A percentile compares a stretch with the other conserved stretches of the same genome.
Evolutionary conservation across 1,284 basidiomycete species (phyloP).

Genomic region (Tilletiaria anomala): DNA sequence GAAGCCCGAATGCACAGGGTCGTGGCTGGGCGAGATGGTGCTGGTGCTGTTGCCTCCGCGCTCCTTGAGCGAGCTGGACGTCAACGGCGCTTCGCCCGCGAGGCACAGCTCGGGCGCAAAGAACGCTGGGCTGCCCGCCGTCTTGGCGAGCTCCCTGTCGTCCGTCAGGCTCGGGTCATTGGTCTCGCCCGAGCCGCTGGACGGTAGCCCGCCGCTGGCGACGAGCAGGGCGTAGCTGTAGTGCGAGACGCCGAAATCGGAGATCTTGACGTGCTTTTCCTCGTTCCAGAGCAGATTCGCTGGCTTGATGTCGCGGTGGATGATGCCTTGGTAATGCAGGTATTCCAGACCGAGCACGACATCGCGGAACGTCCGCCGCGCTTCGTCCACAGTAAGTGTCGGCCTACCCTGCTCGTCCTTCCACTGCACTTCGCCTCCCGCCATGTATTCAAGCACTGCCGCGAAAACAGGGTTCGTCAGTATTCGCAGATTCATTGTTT

Average conservation of each 20-base stretch:
- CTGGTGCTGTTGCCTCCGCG: too few relatives aligned
- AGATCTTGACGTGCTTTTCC: slow-evolving; percentile 79
- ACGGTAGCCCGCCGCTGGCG: slow-evolving; percentile 22
- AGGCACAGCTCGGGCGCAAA: slow-evolving; percentile 83
- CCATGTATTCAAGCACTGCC: slow-evolving; percentile 85
- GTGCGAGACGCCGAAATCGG: slow-evolving; percentile 92
- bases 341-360: slow-evolving; percentile 87
- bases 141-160: slow-evolving; percentile 74
- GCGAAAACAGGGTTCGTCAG: not conserved
- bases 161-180: slow-evolving; percentile 54
- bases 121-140: slow-evolving; percentile 95
- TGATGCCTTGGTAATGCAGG: slow-evolving; percentile 89
- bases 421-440: slow-evolving; percentile 88
- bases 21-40: not conserved
- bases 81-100: slow-evolving; percentile 27
- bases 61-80: not conserved
- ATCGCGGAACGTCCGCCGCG: slow-evolving; percentile 74
- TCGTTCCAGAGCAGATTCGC: slow-evolving; percentile 84
- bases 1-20: not conserved
- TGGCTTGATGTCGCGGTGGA: slow-evolving; percentile 98
- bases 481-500: too few relatives aligned
- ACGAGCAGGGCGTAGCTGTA: slow-evolving; percentile 63
- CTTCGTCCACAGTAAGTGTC: slow-evolving; percentile 64
- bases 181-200: slow-evolving; percentile 34
- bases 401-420: slow-evolving; percentile 47